Percentiles rank a stretch among this genome's conserved stretches.
phyloP scores from a whole-genome alignment of 805 yeast species.

The Hermanozyma aechmeae region DNA sequence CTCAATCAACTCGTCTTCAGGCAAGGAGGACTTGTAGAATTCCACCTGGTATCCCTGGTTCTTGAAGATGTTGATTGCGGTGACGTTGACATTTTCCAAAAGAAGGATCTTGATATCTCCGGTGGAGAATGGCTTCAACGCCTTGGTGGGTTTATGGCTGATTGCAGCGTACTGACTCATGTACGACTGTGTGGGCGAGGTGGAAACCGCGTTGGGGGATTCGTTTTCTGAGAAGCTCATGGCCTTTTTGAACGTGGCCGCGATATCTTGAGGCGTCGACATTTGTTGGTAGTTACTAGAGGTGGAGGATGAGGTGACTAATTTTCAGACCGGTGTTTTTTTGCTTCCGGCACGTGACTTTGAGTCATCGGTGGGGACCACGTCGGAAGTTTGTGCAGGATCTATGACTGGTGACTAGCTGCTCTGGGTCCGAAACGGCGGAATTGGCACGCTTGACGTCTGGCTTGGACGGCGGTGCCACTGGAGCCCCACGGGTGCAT shows the following conservation, averaged over 20 bases:
- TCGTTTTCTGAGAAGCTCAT: constrained; percentile 36
- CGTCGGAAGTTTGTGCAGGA: too few species aligned
- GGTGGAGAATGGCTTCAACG: constrained; percentile 88
- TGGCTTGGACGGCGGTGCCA: too few species aligned
- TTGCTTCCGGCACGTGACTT: too few species aligned
- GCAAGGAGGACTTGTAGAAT: constrained; percentile 77
- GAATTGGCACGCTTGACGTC: too few species aligned
- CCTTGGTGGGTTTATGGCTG: constrained; percentile 47
- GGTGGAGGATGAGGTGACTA: too few species aligned
- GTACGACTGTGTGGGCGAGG: constrained; percentile 76
- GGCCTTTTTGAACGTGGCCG: constrained; percentile 46
- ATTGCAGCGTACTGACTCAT: constrained; percentile 43
- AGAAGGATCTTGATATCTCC: constrained; percentile 89
- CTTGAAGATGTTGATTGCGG: constrained; percentile 79
- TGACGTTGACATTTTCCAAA: constrained; percentile 86
- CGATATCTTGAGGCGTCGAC: constrained; percentile 65
- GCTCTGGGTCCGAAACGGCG: too few species aligned
- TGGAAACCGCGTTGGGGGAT: constrained; percentile 61
- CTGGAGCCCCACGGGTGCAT: too few species aligned
- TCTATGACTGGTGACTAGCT: too few species aligned
- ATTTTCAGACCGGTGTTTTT: too few species aligned
- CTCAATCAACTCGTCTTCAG: constrained; percentile 90
- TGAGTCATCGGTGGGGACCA: too few species aligned
- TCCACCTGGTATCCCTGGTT: constrained; percentile 97
- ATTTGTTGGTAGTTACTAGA: too few species aligned